Base-by-base conservation (phyloP, 768 basidiomycete species). In the Russula lepida region DNA sequence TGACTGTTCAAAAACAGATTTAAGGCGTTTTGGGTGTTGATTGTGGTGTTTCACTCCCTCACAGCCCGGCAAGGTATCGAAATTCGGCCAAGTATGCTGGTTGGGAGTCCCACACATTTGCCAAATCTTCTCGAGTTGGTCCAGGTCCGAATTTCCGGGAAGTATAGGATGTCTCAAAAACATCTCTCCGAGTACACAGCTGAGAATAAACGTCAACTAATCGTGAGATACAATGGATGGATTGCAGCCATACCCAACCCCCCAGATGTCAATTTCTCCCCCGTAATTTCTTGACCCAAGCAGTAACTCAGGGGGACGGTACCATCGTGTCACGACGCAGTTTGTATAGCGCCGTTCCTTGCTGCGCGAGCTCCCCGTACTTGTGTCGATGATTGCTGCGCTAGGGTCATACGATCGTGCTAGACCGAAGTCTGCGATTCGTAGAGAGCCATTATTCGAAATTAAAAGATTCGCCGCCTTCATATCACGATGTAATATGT, bases 181-280 rank as follows among this genome's bases (percentile, higher is more conserved):
- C 92, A 98, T 98, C 74, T 99, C 97, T 32, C 89, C 95, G n/a
- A 98, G 77, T 30, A 98, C 91, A 72, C 95, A 97, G 7, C 92
- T 95, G 21, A 62, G 54, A 41, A 25, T 4, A 28, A 19, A 25
- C 15, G 50, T 30, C 6, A 51, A 41, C 25, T 23, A n/a, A 51
- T 30, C 30, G 1, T 28, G 19, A 39, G 35, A 46, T 23, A 13
- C 19, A 41, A 19, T 17, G 3, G 8, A 11, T 28, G 25, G 13
- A 47, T 47, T 25, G 15, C 19, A 15, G 39, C 77, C 84, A 67
- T 70, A 95, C 85, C 95, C 97, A 56, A 98, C 85, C 7, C 95
- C 93, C 97, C 97, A 99, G 68, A 99, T 86, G 72, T 99, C 97
- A 46, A 99, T 88, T 67, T 93, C 92, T 0, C 91, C 89, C 9